Evolutionary conservation across 2,329 filamentous ascomycete genomes (phyloP).

Genomic region (Aspergillus spinulosporus): DNA sequence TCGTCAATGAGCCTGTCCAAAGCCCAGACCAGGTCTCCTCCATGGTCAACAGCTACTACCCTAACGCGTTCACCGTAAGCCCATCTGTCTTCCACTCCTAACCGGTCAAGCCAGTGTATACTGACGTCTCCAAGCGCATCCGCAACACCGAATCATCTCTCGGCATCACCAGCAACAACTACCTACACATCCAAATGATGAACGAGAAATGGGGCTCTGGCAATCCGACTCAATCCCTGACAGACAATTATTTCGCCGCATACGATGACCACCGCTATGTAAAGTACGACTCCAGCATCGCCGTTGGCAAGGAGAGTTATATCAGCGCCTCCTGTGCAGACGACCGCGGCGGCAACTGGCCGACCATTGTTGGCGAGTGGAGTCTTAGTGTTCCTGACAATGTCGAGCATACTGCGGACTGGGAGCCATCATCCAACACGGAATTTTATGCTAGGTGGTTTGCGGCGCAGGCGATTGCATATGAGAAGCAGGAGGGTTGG

Average conservation of each 20-base stretch:
- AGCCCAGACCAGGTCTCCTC: conserved; percentile 34
- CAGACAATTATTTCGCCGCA: conserved; percentile 43
- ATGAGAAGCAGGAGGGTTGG: conserved; percentile 58
- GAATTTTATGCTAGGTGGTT: conserved; percentile 61
- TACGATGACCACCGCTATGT: conserved; percentile 63
- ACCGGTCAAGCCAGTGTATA: no score
- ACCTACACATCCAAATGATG: conserved; percentile 32
- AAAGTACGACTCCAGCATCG: conserved; percentile 52
- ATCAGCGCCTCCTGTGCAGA: conserved; percentile 53
- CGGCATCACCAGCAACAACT: conserved; percentile 43
- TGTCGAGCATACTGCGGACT: conserved; percentile 49
- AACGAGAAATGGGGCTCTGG: conserved; percentile 55
- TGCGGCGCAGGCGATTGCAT: conserved; percentile 56
- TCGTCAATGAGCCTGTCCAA: conserved; percentile 60
- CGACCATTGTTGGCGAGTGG: conserved; percentile 61
- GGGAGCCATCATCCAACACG: conserved; percentile 43
- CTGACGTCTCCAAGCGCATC: conserved; percentile 38
- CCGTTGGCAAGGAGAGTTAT: conserved; percentile 51
- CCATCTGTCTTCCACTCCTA: no score
- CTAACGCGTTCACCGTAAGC: conserved; percentile 40
- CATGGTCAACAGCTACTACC: conserved; percentile 51
- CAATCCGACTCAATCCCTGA: neutral
- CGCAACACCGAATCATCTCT: conserved; percentile 51
- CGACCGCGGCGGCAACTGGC: conserved; percentile 46
- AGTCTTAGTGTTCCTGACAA: conserved; percentile 54